Base-by-base conservation (phyloP, 139 green algal species). In the Deuterostichococcus epilithicus region DNA sequence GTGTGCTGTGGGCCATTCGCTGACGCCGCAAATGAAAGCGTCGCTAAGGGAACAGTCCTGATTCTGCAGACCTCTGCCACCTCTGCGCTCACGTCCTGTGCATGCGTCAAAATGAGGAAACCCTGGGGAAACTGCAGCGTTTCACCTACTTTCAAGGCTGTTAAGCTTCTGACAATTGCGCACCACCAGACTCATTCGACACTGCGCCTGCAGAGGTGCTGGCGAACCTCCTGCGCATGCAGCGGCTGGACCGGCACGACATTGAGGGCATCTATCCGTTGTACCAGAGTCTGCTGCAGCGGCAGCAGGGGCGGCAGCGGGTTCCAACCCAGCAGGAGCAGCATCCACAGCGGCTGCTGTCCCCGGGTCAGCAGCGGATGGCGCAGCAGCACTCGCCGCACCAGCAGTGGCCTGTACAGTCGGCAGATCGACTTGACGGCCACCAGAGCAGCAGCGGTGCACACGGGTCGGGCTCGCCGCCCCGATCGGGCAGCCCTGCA, bases 241-340 rank as follows among this genome's bases (percentile, higher is more conserved):
- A 95, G 76, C 73, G 78, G 35, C 72, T 89, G 58, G 92, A 94
- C 60, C 5, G 28, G 10, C 65, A 80, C 26, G 91, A 93, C 13
- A 78, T 93, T 33, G 85, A 88, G 39, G 90, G 82, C 22, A 70
- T 88, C 0, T 77, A 89, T 39, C 30, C 58, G 0, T 26, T 90
- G 38, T 87, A 88, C 23, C 38, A 76, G 28, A 4, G 66, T 28
- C 67, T 91, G 47, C 5, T 37, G 67, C 78, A 78, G 70, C 22
- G 37, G 26, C 37, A 52, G 67, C 59, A 30, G 44, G n/a, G 68
- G 39, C 68, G 3, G 20, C 33, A 69, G 3, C 18, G 23, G 47
- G n/a, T 22, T 2, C 69, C 30, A 8, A 35, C 35, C 35, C 8
- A 69, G 15, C 15, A 68, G 44, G 20, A 30, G 44, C 45, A 45